phyloP scores from a whole-genome alignment of 192 early-diverging fungal genomes.

The Entomortierella lignicola region DNA sequence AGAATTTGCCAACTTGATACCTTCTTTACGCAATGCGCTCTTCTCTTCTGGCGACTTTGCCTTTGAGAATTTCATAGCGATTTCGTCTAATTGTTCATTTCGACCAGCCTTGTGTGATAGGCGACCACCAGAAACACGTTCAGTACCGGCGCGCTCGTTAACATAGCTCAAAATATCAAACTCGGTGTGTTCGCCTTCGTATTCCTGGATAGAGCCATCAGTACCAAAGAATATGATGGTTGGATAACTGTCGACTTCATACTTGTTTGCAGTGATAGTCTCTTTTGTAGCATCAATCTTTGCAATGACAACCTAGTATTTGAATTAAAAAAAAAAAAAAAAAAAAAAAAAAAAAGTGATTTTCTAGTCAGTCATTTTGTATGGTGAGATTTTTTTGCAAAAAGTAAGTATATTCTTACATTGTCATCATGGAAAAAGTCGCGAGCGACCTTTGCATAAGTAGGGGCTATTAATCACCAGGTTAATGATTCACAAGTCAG shows the following conservation, averaged over 20 bases:
- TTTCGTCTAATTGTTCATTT: no score
- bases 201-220: conserved; percentile 69
- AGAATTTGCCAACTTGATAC: conserved; percentile 52
- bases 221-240: conserved; percentile 88
- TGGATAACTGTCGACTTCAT: conserved; percentile 86
- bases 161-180: conserved; percentile 82
- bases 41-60: conserved; percentile 56
- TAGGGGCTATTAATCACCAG: conserved; percentile 81
- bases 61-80: conserved; percentile 53
- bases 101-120: conserved; percentile 64
- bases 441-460: conserved; percentile 89
- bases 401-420: conserved; percentile 43
- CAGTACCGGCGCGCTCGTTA: conserved; percentile 85
- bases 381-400: no score
- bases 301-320: conserved; percentile 75
- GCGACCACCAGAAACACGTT: conserved; percentile 79
- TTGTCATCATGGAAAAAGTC: conserved; percentile 83
- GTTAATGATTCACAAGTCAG: no score
- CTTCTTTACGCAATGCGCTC: conserved; percentile 59
- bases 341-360: no score
- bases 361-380: no score
- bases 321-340: no score
- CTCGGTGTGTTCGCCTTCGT: conserved; percentile 78
- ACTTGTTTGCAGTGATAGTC: conserved; percentile 69
- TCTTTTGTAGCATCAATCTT: conserved; percentile 88